Percentiles rank a stretch among this genome's conserved stretches.
phyloP scores from a whole-genome alignment of 306 rosid genomes.

The Prunus campanulata region DNA sequence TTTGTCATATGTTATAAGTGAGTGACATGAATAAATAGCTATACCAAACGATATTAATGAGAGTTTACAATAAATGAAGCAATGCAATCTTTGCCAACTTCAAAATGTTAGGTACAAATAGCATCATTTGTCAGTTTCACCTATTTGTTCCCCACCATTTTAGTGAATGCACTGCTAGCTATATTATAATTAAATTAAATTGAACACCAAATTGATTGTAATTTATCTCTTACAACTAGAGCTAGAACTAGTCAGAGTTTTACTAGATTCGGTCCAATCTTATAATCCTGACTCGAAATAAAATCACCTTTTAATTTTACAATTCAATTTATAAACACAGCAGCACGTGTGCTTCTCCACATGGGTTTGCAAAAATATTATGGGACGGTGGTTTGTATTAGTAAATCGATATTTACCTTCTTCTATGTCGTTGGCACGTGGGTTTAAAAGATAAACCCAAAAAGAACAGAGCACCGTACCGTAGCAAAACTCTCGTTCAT shows the following conservation, averaged over 20 bases:
- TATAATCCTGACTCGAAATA: too few species aligned
- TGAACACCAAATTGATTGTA: not conserved
- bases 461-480: conserved; percentile 3
- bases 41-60: too few species aligned
- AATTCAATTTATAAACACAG: not conserved
- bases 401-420: not conserved
- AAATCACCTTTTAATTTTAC: not conserved
- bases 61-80: too few species aligned
- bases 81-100: too few species aligned
- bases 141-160: too few species aligned
- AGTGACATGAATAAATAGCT: too few species aligned
- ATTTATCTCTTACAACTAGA: not conserved
- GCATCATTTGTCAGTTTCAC: too few species aligned
- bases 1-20: too few species aligned
- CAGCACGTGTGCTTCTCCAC: conserved; percentile 4
- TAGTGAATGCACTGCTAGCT: too few species aligned
- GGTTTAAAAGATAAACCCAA: not conserved
- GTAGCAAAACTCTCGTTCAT: not conserved
- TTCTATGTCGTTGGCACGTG: not conserved
- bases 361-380: conserved; percentile 5
- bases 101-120: too few species aligned
- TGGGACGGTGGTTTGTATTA: not conserved
- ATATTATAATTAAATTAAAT: too few species aligned
- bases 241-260: not conserved
- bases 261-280: not conserved